Base-by-base conservation (phyloP, 805 yeast species). In the Schizosaccharomyces octosporus region DNA sequence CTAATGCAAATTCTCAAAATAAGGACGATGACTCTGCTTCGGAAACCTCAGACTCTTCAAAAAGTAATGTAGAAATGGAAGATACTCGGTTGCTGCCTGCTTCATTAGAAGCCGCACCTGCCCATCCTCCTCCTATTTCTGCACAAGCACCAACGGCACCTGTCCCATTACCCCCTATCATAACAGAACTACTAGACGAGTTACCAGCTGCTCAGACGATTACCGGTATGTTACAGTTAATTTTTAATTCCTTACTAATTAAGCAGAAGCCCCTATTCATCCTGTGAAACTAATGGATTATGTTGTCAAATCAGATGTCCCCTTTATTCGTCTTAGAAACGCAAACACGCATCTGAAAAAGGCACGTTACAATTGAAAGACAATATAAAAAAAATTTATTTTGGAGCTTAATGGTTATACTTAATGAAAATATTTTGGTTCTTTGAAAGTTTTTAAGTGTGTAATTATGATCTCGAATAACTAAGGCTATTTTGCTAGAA, bases 1-100 rank as follows among this genome's bases (percentile, higher is more conserved):
- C 51, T 19, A 13, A 45, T 7, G 2, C 51, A 6, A 24, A 15
- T n/a, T 9, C 13, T 45, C 21, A 45, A 11, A 45, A 45, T 17
- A 45, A 24, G 24, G 51, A 45, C 7, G 51, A 45, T 45, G 57
- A 51, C 29, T 36, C 21, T 19, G 61, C 48, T 24, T 29, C 61
- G 1, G 60, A 31, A 24, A 32, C 54, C 2, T 32, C 41, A 9
- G 27, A 17, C 31, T 27, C 61, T 32, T 59, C 62, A 13, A 57
- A 61, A 21, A 69, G 67, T 57, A 55, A 65, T 17, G 68, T 66
- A 19, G 43, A 62, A 36, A 9, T 62, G 32, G 48, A 61, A 32
- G 21, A 59, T 39, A 58, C 55, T 15, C 51, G 32, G 1, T 29
- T 27, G n/a, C 57, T 59, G 17, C 48, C 36, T 29, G 66, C 55